A percentile compares a stretch with the other conserved stretches of the same genome.
phyloP scores from a whole-genome alignment of 352 stramenopile genomes.

The Thraustochytrium sp. region DNA sequence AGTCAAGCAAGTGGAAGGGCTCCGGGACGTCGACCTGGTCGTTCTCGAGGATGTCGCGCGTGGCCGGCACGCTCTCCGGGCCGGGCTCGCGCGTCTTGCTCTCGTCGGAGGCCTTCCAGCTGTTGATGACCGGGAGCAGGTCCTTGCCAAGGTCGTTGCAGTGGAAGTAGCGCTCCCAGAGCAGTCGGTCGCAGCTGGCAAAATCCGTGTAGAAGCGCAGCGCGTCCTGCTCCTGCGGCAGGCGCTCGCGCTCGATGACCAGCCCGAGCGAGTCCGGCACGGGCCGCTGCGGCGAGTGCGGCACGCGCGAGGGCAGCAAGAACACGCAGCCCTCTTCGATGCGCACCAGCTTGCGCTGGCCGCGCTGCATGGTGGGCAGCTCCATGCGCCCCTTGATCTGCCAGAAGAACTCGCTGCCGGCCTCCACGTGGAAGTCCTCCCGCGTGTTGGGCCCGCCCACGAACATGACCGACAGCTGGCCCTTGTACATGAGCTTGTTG shows the following conservation, averaged over 20 bases:
- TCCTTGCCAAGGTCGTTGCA: conserved; percentile 49
- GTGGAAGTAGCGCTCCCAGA: conserved; percentile 51
- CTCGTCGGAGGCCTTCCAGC: conserved; percentile 40
- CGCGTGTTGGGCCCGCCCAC: conserved; percentile 50
- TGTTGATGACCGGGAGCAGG: conserved; percentile 45
- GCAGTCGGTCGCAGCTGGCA: not conserved
- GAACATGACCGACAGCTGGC: conserved; percentile 49
- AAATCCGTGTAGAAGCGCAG: conserved; percentile 48
- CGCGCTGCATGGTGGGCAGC: conserved; percentile 45
- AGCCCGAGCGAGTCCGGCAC: conserved; percentile 45
- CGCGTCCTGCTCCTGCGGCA: conserved; percentile 43
- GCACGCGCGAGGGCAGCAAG: conserved; percentile 45
- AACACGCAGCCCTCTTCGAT: conserved; percentile 48
- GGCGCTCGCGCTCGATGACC: conserved; percentile 47
- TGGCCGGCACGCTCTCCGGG: not conserved
- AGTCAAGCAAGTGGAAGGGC: not conserved
- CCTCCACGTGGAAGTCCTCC: conserved; percentile 49
- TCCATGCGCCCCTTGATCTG: conserved; percentile 45
- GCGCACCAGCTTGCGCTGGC: conserved; percentile 4
- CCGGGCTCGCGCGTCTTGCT: conserved; percentile 31
- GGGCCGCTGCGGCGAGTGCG: conserved; percentile 49
- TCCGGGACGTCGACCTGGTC: not conserved
- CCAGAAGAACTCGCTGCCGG: conserved; percentile 46
- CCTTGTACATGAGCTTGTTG: conserved; percentile 46
- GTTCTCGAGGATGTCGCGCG: conserved; percentile 2